Conservation (phyloP, 345 rosid genomes). For the Citrus inodora region DNA sequence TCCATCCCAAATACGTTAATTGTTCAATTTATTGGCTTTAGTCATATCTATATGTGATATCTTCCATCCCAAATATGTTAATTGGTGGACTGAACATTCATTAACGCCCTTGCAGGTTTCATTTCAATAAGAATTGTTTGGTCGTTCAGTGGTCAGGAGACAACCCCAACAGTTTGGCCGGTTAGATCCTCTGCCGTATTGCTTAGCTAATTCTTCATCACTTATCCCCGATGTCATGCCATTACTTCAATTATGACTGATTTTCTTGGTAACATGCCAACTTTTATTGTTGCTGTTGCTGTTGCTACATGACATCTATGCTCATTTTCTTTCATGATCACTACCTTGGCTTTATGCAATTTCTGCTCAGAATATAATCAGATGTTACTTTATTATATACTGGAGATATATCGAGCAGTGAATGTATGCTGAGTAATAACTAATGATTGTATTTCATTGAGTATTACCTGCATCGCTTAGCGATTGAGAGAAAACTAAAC, state of each 20-base stretch:
- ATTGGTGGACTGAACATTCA: slow-evolving; percentile 10
- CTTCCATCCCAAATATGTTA: not conserved
- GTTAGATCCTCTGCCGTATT: slow-evolving; percentile 26
- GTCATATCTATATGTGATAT: not conserved
- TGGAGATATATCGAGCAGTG: not conserved
- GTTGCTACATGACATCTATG: not conserved
- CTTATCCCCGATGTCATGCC: not conserved
- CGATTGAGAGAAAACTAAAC: not conserved
- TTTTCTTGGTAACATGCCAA: not conserved
- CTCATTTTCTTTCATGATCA: not conserved
- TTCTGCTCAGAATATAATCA: not conserved
- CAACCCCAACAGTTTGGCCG: slow-evolving; percentile 98
- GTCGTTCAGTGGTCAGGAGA: slow-evolving; percentile 98
- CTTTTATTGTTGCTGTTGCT: not conserved
- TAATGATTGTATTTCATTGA: not conserved
- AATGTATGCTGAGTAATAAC: not conserved
- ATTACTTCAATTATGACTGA: not conserved
- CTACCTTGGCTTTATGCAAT: not conserved
- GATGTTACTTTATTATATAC: not conserved
- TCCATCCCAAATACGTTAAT: not conserved
- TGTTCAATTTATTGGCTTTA: not conserved
- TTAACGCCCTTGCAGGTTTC: slow-evolving; percentile 46
- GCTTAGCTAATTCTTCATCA: not conserved
- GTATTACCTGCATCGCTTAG: not conserved
- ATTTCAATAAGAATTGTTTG: slow-evolving; percentile 65